Evolutionary conservation across 2,329 filamentous ascomycete genomes (phyloP).

Genomic region (Emericellopsis atlantica): DNA sequence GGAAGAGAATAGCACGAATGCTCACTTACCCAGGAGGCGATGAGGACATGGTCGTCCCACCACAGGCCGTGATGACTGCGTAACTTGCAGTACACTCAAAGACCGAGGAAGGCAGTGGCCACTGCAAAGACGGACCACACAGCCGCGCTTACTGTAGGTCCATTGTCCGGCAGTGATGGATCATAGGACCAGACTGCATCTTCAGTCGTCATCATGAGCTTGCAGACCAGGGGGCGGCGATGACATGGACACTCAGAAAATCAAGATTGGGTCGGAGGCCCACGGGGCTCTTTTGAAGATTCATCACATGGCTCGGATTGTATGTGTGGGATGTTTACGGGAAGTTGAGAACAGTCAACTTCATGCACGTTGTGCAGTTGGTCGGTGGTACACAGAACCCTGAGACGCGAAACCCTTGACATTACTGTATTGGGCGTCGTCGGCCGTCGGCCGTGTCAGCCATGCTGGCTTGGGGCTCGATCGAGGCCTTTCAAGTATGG

Average conservation of each 20-base stretch:
- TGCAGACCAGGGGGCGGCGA: neutral
- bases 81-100: constrained; percentile 10
- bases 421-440: no score
- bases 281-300: no score
- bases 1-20: neutral
- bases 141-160: constrained; percentile 2
- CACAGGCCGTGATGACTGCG: constrained; percentile 5
- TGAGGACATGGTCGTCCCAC: constrained; percentile 8
- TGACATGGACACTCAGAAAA: neutral
- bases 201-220: neutral
- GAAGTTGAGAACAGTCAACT: no score
- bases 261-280: no score
- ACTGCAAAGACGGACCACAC: constrained; percentile 9
- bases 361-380: no score
- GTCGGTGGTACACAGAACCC: no score
- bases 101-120: constrained; percentile 5
- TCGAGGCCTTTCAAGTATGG: no score
- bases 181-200: neutral
- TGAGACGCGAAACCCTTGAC: no score
- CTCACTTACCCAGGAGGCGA: constrained; percentile 8
- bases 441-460: no score
- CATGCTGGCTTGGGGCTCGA: no score
- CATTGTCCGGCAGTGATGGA: neutral
- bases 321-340: no score
- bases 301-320: no score